Base-by-base conservation (phyloP, 176 grass and related monocot species). In the Typha latifolia region DNA sequence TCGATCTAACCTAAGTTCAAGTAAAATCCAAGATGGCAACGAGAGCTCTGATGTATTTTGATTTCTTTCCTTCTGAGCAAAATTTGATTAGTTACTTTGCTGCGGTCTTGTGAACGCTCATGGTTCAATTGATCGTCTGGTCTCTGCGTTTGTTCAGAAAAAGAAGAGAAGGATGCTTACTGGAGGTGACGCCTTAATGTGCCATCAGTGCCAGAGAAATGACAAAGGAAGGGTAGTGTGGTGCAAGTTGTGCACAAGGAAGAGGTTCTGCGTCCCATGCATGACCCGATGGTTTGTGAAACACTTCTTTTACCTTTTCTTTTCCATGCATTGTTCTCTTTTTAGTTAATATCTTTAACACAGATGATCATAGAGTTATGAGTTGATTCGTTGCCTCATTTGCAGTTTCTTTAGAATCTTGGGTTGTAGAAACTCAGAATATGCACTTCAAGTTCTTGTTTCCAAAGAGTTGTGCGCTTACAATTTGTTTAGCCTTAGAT, bases 181-280 rank as follows among this genome's bases (percentile, higher is more conserved):
- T 16, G 79, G 82, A 14, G 43, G 78, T 63, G 69, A 90, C 82
- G 77, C 80, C 16, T 62, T 64, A n/a, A 80, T 72, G 62, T 95
- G 90, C 62, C 90, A 95, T 51, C 90, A 95, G 48, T 90, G 90
- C 77, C 77, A 84, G 23, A 79, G 78, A 56, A 90, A 82, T 0
- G 88, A 91, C 31, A 90, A 82, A 49, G 66, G 31, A 34, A 77
- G 74, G 67, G 86, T 90, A 7, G 49, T 95, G 49, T 37, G 32
- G 62, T 95, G 86, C 62, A 62, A 73, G 16, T 73, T 47, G 57
- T 95, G 91, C 78, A 57, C 56, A 0, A 87, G 26, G 14, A 95
- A 76, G 51, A 67, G 81, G 12, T 95, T 72, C 74, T 87, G 91
- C 70, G 22, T 49, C 21, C 66, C 15, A 24, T 95, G 90, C 61